A percentile compares a stretch with the other conserved stretches of the same genome.
phyloP scores from a whole-genome alignment of 2,329 filamentous ascomycete species.

The Cercospora sesami region DNA sequence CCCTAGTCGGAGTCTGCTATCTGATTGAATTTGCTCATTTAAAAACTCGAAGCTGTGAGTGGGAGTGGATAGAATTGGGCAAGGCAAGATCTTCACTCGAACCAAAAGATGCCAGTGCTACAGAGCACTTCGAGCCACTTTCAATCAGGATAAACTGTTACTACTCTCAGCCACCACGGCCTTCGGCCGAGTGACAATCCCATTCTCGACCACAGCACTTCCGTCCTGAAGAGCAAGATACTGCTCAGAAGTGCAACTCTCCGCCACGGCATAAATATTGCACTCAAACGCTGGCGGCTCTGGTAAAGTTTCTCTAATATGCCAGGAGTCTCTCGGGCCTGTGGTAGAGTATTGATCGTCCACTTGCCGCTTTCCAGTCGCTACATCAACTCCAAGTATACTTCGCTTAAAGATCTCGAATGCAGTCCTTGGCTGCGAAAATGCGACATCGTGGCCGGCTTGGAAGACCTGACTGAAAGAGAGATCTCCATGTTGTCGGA shows the following conservation, averaged over 20 bases:
- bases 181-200: constrained; percentile 39
- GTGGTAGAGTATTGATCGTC: constrained; percentile 44
- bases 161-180: not conserved
- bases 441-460: constrained; percentile 34
- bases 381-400: constrained; percentile 54
- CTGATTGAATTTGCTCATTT: not conserved
- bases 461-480: constrained; percentile 41
- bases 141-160: not conserved
- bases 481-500: constrained; percentile 39
- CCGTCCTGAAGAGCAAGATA: constrained; percentile 46
- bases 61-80: not conserved
- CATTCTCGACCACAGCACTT: constrained; percentile 50
- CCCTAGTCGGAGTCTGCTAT: not conserved
- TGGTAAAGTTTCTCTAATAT: constrained; percentile 49
- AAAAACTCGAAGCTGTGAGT: not conserved
- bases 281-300: constrained; percentile 42
- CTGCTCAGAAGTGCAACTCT: constrained; percentile 50
- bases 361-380: constrained; percentile 52
- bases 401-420: constrained; percentile 57
- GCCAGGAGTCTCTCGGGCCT: constrained; percentile 43
- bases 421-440: constrained; percentile 56
- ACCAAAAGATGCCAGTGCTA: no score
- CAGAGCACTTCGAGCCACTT: not conserved
- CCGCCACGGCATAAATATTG: constrained; percentile 45
- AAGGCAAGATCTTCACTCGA: not conserved